phyloP scores from a whole-genome alignment of 2,329 filamentous ascomycete species.

The Beauveria asiatica region DNA sequence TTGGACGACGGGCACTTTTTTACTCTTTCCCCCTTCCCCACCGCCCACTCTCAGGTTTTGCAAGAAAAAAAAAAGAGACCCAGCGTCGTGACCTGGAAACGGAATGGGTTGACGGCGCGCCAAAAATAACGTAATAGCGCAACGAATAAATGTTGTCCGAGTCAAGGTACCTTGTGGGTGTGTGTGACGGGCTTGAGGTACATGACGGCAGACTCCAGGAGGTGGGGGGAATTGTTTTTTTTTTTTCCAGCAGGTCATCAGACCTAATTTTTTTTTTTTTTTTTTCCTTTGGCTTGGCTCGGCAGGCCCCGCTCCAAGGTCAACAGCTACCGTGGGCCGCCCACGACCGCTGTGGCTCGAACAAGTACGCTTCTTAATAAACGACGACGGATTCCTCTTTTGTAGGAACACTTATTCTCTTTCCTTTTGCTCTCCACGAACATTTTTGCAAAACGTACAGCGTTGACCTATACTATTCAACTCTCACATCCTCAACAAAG shows the following conservation, averaged over 20 bases:
- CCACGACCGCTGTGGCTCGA: background rate
- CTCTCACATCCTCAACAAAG: background rate
- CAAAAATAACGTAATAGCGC: too few species aligned
- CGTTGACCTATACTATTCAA: too few species aligned
- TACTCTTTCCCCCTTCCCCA: background rate
- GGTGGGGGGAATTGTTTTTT: background rate
- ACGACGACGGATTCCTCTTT: background rate
- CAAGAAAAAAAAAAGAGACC: too few species aligned
- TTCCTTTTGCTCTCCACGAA: too few species aligned
- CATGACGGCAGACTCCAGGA: background rate
- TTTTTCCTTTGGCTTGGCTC: background rate
- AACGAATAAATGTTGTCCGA: too few species aligned
- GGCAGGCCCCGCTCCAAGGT: background rate
- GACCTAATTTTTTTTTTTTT: background rate
- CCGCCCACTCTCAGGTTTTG: background rate
- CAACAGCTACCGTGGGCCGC: conserved; percentile 5
- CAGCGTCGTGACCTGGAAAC: too few species aligned
- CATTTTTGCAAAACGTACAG: too few species aligned
- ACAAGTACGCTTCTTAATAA: conserved; percentile 4
- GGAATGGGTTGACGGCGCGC: too few species aligned
- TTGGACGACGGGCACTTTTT: background rate
- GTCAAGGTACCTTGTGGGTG: conserved; percentile 4
- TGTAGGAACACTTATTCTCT: background rate
- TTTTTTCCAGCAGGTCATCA: background rate
- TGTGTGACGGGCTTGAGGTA: background rate